A percentile compares a stretch with the other conserved stretches of the same genome.
phyloP scores from a whole-genome alignment of 148 eudicot genomes.

The Vaccinium myrtillus region DNA sequence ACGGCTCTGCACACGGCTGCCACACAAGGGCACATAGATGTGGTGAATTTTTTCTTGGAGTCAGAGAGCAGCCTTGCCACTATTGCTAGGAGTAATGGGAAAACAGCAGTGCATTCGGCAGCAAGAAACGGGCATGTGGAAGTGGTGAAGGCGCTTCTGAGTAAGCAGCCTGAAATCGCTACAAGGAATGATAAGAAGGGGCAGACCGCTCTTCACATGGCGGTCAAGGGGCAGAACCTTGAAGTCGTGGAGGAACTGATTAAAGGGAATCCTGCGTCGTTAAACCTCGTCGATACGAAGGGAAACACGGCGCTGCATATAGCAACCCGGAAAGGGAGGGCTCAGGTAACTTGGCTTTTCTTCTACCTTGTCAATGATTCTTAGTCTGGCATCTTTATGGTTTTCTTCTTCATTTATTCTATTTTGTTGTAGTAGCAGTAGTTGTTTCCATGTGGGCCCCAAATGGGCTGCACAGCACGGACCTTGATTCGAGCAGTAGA shows the following conservation, averaged over 20 bases:
- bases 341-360: conserved; percentile 44
- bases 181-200: conserved; percentile 76
- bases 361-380: neutral
- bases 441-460: too few relatives aligned
- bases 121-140: conserved; percentile 77
- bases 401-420: too few relatives aligned
- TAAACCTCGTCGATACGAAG: conserved; percentile 65
- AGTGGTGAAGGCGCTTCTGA: conserved; percentile 66
- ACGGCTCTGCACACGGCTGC: conserved; percentile 89
- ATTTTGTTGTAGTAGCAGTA: too few relatives aligned
- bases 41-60: conserved; percentile 68
- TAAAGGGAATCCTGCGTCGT: conserved; percentile 46
- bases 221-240: conserved; percentile 72
- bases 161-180: conserved; percentile 55
- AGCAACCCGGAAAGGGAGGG: conserved; percentile 72
- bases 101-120: conserved; percentile 79
- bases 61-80: conserved; percentile 64
- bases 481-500: too few relatives aligned
- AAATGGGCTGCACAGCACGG: too few relatives aligned
- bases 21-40: conserved; percentile 70
- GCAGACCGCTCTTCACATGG: conserved; percentile 93
- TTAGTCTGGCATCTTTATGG: too few relatives aligned
- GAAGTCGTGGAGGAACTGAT: conserved; percentile 76
- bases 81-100: conserved; percentile 78
- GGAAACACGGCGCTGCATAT: conserved; percentile 79